A percentile compares a stretch with the other conserved stretches of the same genome.
phyloP scores from a whole-genome alignment of 441 rosid species.

The Corymbia citriodora region DNA sequence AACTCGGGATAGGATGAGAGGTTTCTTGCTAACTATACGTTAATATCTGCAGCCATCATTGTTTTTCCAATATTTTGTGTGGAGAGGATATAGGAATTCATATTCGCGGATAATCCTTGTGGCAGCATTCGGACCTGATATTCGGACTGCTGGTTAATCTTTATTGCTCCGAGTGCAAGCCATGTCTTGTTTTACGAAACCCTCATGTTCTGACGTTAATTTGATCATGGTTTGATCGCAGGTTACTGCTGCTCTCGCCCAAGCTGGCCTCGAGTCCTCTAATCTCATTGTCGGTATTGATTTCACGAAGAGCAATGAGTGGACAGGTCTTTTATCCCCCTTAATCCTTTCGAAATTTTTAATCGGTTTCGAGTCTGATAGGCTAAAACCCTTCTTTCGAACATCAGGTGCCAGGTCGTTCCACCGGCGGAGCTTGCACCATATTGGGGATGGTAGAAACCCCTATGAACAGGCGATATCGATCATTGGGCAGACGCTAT shows the following conservation, averaged over 20 bases:
- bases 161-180: neutral
- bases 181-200: neutral
- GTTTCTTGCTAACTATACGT: neutral
- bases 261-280: constrained; percentile 86
- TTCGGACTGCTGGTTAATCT: neutral
- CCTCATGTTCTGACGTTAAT: neutral
- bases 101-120: neutral
- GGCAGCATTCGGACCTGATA: neutral
- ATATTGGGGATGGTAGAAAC: constrained; percentile 52
- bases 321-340: constrained; percentile 60
- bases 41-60: neutral
- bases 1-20: neutral
- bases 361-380: neutral
- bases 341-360: neutral
- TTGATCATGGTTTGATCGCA: constrained; percentile 11
- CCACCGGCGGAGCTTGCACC: constrained; percentile 59
- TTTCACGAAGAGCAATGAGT: constrained; percentile 91
- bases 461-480: constrained; percentile 94
- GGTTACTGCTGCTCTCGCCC: constrained; percentile 76
- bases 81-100: neutral
- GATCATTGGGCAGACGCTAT: constrained; percentile 71
- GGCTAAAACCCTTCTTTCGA: constrained; percentile 3
- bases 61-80: neutral
- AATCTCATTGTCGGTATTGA: constrained; percentile 91
- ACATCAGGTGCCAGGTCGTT: constrained; percentile 62